These are phyloP conservation scores for Xylariaceae sp. DNA, from an alignment of 2,329 filamentous ascomycete species.

Conservation along the genomic window DNA sequence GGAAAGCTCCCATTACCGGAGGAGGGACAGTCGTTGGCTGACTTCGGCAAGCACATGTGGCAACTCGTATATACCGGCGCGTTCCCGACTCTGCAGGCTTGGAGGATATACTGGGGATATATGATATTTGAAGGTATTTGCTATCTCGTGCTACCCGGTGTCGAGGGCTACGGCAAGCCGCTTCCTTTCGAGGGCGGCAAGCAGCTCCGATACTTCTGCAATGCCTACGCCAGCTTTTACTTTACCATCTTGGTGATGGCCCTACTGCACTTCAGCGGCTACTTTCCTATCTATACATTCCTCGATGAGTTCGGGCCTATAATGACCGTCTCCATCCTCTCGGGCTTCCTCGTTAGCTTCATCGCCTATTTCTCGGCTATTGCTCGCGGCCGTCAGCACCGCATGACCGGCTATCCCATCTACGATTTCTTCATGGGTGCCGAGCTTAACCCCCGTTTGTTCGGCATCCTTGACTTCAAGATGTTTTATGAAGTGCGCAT, in stretches of 20 bases:
- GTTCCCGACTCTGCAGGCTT: conserved; percentile 81
- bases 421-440: conserved; percentile 96
- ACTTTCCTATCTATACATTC: conserved; percentile 89
- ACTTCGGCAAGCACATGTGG: conserved; percentile 75
- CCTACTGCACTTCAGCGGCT: conserved; percentile 78
- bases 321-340: conserved; percentile 90
- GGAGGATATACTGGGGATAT: conserved; percentile 94
- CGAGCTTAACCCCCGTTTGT: conserved; percentile 87
- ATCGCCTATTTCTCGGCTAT: conserved; percentile 87
- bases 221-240: conserved; percentile 86
- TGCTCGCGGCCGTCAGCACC: conserved; percentile 80
- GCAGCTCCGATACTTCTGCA: conserved; percentile 94
- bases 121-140: conserved; percentile 82
- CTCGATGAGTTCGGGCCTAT: conserved; percentile 95
- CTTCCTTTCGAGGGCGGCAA: conserved; percentile 81
- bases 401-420: conserved; percentile 85
- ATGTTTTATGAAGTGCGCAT: conserved; percentile 96
- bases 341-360: conserved; percentile 82
- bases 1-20: conserved; percentile 76
- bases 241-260: conserved; percentile 75
- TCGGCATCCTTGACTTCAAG: conserved; percentile 88
- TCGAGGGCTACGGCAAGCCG: conserved; percentile 87
- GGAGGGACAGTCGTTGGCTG: conserved; percentile 67
- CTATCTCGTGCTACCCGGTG: conserved; percentile 86
- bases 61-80: conserved; percentile 81